Evolutionary conservation across 345 rosid genomes (phyloP).

Genomic region (Zanthoxylum bungeanum): DNA sequence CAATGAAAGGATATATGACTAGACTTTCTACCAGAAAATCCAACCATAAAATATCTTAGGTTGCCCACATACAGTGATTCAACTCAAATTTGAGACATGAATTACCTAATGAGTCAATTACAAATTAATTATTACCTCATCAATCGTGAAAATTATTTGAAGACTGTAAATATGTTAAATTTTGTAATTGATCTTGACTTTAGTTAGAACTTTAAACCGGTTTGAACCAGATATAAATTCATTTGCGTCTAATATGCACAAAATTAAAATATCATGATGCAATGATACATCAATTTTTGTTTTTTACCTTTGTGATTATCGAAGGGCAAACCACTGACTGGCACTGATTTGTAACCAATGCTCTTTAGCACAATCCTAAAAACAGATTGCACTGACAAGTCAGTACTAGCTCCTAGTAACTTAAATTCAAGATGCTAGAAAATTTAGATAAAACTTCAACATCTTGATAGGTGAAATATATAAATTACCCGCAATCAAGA

Average conservation of each 20-base stretch:
- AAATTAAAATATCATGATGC: background rate
- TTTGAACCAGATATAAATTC: background rate
- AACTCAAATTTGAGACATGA: background rate
- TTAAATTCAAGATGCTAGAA: background rate
- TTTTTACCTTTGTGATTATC: constrained; percentile 70
- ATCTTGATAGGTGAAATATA: background rate
- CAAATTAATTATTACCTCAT: background rate
- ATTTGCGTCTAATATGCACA: background rate
- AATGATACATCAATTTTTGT: background rate
- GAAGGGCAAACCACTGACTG: constrained; percentile 69
- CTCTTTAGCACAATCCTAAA: constrained; percentile 81
- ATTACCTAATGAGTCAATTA: background rate
- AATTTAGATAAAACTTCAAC: background rate
- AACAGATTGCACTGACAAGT: constrained; percentile 8
- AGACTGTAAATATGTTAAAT: background rate
- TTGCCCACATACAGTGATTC: background rate
- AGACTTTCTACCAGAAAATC: background rate
- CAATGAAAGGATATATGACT: background rate
- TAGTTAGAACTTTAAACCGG: background rate
- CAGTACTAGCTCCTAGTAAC: background rate
- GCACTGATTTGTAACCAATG: constrained; percentile 90
- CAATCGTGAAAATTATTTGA: background rate
- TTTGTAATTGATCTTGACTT: background rate
- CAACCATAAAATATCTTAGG: background rate
- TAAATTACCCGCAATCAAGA: constrained; percentile 64